Evolutionary conservation across 768 basidiomycete genomes (phyloP), one percentile per base, ranked within the genome.

Genomic region (Boletus bicolor): DNA sequence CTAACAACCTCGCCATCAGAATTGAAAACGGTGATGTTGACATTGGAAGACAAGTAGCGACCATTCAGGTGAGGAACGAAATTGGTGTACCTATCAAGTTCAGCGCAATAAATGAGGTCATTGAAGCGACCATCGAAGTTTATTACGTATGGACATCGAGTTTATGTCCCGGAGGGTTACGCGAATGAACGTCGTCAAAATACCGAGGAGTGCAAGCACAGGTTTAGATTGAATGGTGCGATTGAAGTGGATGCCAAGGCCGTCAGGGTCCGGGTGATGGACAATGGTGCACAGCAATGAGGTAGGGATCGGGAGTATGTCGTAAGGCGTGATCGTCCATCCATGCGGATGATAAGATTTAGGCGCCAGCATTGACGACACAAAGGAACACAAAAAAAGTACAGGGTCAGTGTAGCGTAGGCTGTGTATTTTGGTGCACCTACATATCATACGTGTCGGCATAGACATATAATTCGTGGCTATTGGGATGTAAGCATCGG

Each of bases 401-500:
- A 30, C 39, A 44, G 30, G 24, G 44, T 66, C 36, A 62, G 59
- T 8, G n/a, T 36, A 28, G 7, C 9, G 34, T 14, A 48, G 24
- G 9, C 17, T 30, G 15, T 19, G 28, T 15, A 15, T 28, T 43
- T 32, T 17, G 52, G 47, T 44, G 64, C 10, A 65, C 64, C 48
- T 46, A 82, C 87, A 89, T 86, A 68, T 89, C 87, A 28, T 83
- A 76, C 5, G 87, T 75, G 64, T 85, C 78, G 9, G 75, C 77
- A 65, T 88, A 89, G 54, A 79, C 76, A 67, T 91, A 91, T n/a
- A 93, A 69, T 72, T 95, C 93, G 60, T 95, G 93, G 67, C 87
- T 88, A 49, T 42, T 15, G 10, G 19, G 37, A 43, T 28, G 34
- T 47, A 26, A 59, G 57, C 28, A 38, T 45, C 21, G 28, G 36